phyloP scores from a whole-genome alignment of 2,329 filamentous ascomycete genomes.

The Chalaropsis thielavioides region DNA sequence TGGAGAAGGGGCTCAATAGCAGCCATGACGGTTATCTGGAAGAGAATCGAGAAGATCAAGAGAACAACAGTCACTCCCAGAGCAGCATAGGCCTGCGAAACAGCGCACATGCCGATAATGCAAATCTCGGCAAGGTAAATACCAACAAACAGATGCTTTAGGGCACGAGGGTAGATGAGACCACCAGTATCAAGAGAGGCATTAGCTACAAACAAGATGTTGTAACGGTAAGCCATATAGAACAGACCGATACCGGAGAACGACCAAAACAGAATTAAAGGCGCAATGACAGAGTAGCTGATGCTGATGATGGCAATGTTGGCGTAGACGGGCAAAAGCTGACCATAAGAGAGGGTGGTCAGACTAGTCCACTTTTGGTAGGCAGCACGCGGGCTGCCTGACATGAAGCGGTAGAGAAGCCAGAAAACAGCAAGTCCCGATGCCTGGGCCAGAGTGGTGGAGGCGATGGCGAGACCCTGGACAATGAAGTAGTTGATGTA shows the following conservation, averaged over 20 bases:
- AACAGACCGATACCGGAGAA: conserved; percentile 62
- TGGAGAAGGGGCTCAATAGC: conserved; percentile 58
- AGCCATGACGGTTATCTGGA: conserved; percentile 56
- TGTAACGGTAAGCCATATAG: conserved; percentile 77
- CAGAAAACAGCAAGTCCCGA: conserved; percentile 52
- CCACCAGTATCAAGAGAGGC: conserved; percentile 75
- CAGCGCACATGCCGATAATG: conserved; percentile 66
- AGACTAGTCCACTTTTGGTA: conserved; percentile 59
- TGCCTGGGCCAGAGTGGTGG: conserved; percentile 56
- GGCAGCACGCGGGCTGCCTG: conserved; percentile 64
- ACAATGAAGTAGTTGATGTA: conserved; percentile 84
- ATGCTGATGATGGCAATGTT: conserved; percentile 61
- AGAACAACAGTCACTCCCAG: conserved; percentile 62
- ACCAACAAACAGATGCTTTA: conserved; percentile 74
- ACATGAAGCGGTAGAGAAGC: conserved; percentile 52
- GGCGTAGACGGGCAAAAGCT: conserved; percentile 58
- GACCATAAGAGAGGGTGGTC: conserved; percentile 60
- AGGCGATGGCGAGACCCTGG: conserved; percentile 66
- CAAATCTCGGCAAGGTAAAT: conserved; percentile 69
- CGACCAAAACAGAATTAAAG: conserved; percentile 67
- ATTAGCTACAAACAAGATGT: conserved; percentile 68
- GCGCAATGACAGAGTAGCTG: conserved; percentile 71
- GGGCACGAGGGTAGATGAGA: conserved; percentile 69
- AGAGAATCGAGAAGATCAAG: conserved; percentile 60
- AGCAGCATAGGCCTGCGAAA: conserved; percentile 52